Evolutionary conservation across 805 yeast species (phyloP), one percentile per base, ranked within the genome.

Genomic region (Lipomyces japonicus): DNA sequence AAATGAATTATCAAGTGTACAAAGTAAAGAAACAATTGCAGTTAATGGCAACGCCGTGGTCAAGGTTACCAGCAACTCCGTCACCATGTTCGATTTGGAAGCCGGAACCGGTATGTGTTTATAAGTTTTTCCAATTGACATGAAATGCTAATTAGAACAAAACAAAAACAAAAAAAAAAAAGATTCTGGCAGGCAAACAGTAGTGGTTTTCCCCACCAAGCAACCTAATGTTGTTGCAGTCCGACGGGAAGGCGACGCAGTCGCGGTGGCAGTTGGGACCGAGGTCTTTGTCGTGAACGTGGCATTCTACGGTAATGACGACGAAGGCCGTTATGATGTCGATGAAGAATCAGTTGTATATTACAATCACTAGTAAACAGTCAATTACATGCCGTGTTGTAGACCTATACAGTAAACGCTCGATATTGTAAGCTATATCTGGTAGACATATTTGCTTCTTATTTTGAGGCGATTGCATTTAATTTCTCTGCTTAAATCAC

Each of bases 271-370:
- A 5, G 30, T 37, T 21, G 45, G 45, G 12, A 10, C 39, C 25
- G 45, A 42, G 19, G n/a, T 42, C 28, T 31, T 42, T 30, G 37
- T 42, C 7, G 28, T 30, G 4, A 14, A 19, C 19, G 16, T 23
- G 4, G 39, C 16, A 10, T 9, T 16, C 14, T 23, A 18, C 7
- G n/a, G n/a, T n/a, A n/a, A n/a, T n/a, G 38, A 31, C 21, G 44
- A 40, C 7, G 32, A 16, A 3, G 38, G 24, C 26, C 10, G 30
- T 25, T 31, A 18, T 3, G 2, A 23, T 6, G 14, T 40, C 26
- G 45, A 30, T 14, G 45, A 42, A 10, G 39, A 42, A 10, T 28
- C 38, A 4, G 45, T 42, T 30, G 38, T 30, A 12, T 42, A 42
- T 22, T 21, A 42, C 21, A n/a, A n/a, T n/a, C n/a, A n/a, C n/a